Base-by-base conservation (phyloP, 78 protist species). In the Goniomonas avonlea region DNA sequence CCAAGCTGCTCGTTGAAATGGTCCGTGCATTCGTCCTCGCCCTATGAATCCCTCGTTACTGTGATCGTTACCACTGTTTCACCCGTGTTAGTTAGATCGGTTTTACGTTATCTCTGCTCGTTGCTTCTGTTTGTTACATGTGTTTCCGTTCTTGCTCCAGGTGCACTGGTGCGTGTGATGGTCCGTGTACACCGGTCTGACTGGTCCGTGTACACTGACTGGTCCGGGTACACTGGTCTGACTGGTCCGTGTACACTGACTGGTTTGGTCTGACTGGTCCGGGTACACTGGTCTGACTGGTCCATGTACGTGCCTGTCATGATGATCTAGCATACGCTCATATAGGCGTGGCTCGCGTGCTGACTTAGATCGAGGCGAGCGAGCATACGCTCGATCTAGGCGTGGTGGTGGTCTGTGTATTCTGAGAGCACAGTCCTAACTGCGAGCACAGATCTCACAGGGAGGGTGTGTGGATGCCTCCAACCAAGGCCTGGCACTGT, bases 381-480 rank as follows among this genome's bases (percentile, higher is more conserved):
- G n/a, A n/a, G 9, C 53, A 45, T 45, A 17, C 15, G 53, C 9
- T 15, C 53, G 15, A 45, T 45, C 53, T 17, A 45, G 53, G 9
- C 15, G 53, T 9, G 9, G 25, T 17, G 15, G 15, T 45, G 53
- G 53, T 9, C 53, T 45, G 53, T 9, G 25, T 45, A 45, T 45
- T 45, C 15, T 45, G 15, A 45, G 53, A 9, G 53, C 25, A 9
- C 15, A 17, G 53, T 45, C 53, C 25, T 9, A 17, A 15, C 65
- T 29, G 65, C n/a, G n/a, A n/a, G n/a, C 13, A n/a, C 39, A 58
- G 65, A 35, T 61, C 13, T 2, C 8, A 9, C 25, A 61, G n/a
- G 95, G 97, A 20, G 97, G 97, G 23, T 86, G 85, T 40, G 58
- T 89, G 20, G 98, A 94, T 73, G 34, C 88, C 21, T 50, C 60